Evolutionary conservation across 2,329 filamentous ascomycete species (phyloP).

Genomic region (Aspergillus fructus): DNA sequence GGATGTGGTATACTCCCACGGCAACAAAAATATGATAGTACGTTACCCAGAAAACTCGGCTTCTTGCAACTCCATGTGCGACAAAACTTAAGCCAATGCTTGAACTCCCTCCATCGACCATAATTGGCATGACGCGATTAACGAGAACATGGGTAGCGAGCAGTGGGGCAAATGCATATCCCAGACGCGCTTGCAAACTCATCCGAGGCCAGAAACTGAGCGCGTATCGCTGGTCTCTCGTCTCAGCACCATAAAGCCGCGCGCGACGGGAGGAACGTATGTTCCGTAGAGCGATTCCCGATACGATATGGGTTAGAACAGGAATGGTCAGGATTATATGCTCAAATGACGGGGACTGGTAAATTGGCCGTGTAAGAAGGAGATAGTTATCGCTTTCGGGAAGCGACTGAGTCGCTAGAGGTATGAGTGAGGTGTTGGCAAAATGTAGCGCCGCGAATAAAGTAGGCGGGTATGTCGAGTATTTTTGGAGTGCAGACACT

Average conservation of each 20-base stretch:
- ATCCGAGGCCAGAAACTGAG: conserved; percentile 66
- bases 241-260: conserved; percentile 71
- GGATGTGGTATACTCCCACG: conserved; percentile 71
- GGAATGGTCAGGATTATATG: conserved; percentile 76
- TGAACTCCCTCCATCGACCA: conserved; percentile 80
- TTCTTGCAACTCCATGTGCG: conserved; percentile 76
- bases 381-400: conserved; percentile 78
- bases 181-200: conserved; percentile 68
- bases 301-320: conserved; percentile 70
- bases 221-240: conserved; percentile 49
- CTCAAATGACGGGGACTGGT: conserved; percentile 80
- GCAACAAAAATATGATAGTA: conserved; percentile 69
- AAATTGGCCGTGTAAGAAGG: conserved; percentile 86
- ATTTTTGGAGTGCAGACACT: conserved; percentile 79
- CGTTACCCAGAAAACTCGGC: conserved; percentile 63
- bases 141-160: conserved; percentile 70
- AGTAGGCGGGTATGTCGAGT: conserved; percentile 82
- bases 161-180: conserved; percentile 67
- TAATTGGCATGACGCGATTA: conserved; percentile 73
- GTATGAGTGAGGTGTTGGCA: conserved; percentile 78
- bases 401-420: conserved; percentile 70
- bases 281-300: conserved; percentile 74
- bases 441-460: conserved; percentile 76
- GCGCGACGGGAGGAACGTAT: conserved; percentile 71
- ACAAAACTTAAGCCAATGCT: conserved; percentile 82